Conservation (phyloP, 495 filamentous ascomycete genomes). For the Xylaria curta region DNA sequence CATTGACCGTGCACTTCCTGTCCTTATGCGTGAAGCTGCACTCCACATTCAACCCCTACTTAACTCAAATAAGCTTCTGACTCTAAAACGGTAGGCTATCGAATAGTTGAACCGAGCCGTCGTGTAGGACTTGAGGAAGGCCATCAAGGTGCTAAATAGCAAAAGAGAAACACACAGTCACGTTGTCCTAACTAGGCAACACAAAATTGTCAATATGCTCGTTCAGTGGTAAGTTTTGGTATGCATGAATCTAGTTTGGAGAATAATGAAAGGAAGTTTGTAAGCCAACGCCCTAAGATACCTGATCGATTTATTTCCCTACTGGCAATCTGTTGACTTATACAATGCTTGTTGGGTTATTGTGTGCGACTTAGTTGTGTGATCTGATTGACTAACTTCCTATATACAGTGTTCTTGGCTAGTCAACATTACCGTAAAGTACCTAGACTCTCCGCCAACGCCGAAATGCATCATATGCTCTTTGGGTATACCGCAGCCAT, state of each 20-base stretch:
- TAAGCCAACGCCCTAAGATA: too few species aligned
- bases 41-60: too few species aligned
- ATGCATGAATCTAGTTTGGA: too few species aligned
- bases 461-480: constrained; percentile 25
- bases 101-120: background rate
- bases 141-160: background rate
- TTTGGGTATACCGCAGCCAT: constrained; percentile 21
- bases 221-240: too few species aligned
- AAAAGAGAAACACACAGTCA: too few species aligned
- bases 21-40: too few species aligned
- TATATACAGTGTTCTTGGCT: constrained; percentile 18
- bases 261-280: too few species aligned
- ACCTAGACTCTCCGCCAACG: constrained; percentile 10
- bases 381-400: constrained; percentile 12
- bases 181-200: too few species aligned
- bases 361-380: background rate
- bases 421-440: constrained; percentile 11
- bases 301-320: background rate
- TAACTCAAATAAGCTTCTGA: too few species aligned
- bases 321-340: background rate
- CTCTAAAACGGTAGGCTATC: background rate
- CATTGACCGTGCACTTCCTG: background rate
- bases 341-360: background rate
- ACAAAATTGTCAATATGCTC: background rate
- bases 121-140: background rate